Conservation (phyloP, 2,329 filamentous ascomycete species). For the Penicillium sclerotiorum region DNA sequence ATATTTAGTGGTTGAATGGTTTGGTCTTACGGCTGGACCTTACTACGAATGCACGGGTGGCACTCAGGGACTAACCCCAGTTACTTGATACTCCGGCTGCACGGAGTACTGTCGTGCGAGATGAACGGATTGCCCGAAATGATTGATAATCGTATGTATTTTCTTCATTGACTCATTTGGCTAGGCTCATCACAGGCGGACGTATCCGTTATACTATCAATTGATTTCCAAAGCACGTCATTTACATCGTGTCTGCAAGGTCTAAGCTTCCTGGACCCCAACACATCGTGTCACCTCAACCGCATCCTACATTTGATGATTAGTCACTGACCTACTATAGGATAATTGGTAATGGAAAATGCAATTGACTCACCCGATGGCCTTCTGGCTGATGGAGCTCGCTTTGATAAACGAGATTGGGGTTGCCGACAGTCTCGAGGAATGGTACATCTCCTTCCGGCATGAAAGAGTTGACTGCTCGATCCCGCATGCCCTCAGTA, state of each 20-base stretch:
- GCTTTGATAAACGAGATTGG: constrained; percentile 67
- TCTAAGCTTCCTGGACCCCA: constrained; percentile 24
- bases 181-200: neutral
- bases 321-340: neutral
- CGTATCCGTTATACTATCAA: neutral
- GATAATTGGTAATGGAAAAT: neutral
- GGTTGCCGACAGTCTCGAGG: constrained; percentile 54
- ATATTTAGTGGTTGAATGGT: too few relatives aligned
- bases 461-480: constrained; percentile 22
- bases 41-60: too few relatives aligned
- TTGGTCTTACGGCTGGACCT: too few relatives aligned
- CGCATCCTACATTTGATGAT: constrained; percentile 28
- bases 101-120: constrained; percentile 1
- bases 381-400: constrained; percentile 46
- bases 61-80: too few relatives aligned
- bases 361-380: constrained; percentile 23
- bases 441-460: constrained; percentile 19
- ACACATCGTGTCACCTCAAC: constrained; percentile 37
- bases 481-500: constrained; percentile 17
- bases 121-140: neutral
- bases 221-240: constrained; percentile 1
- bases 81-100: neutral
- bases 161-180: neutral
- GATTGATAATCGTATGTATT: neutral
- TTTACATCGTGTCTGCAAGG: neutral